phyloP scores from a whole-genome alignment of 176 grass and related monocot genomes.

The Aegilops tauschii region DNA sequence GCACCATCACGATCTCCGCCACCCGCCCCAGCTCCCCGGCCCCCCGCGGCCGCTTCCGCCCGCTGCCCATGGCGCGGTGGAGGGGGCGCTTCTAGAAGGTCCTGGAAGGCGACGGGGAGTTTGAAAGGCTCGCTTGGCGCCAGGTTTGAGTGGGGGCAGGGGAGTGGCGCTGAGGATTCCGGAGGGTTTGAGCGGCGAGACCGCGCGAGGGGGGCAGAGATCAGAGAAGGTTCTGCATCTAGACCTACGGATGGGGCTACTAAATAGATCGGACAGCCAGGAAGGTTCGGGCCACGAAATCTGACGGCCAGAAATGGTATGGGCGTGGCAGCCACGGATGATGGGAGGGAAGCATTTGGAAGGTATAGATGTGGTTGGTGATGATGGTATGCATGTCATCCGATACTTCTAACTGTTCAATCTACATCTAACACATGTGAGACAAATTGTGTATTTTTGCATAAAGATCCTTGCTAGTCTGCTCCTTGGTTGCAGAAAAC shows the following conservation, averaged over 20 bases:
- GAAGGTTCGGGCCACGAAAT: too few species aligned
- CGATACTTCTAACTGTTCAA: too few species aligned
- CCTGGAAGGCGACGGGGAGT: not conserved
- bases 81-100: conserved; percentile 1
- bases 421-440: too few species aligned
- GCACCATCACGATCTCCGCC: conserved; percentile 81
- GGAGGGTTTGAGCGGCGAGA: not conserved
- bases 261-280: too few species aligned
- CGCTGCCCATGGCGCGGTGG: conserved; percentile 7
- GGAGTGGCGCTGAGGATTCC: conserved; percentile 23
- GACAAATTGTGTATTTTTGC: too few species aligned
- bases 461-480: too few species aligned
- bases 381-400: too few species aligned
- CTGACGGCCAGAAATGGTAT: too few species aligned
- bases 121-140: conserved; percentile 44
- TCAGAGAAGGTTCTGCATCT: not conserved
- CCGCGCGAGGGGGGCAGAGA: not conserved
- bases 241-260: too few species aligned
- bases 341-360: not conserved
- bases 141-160: not conserved
- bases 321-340: not conserved
- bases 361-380: too few species aligned
- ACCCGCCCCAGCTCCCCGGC: conserved; percentile 40
- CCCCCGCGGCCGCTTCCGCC: conserved; percentile 34
- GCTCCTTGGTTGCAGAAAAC: too few species aligned